Evolutionary conservation across 768 basidiomycete genomes (phyloP).

Genomic region (Boletus tomentosulus): DNA sequence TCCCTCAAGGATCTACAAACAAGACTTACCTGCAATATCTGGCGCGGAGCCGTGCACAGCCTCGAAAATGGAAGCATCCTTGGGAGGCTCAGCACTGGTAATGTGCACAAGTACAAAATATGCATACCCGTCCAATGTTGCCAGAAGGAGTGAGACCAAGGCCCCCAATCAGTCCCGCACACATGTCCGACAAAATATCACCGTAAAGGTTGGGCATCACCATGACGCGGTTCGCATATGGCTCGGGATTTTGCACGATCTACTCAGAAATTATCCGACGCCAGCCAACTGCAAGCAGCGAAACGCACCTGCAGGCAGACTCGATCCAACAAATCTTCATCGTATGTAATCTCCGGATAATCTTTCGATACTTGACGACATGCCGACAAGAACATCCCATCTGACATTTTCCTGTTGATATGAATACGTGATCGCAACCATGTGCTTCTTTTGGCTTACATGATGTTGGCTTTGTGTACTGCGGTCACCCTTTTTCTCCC

Average conservation of each 20-base stretch:
- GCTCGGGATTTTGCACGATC: slow-evolving; percentile 90
- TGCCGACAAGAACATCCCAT: slow-evolving; percentile 98
- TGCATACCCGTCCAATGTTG: slow-evolving; percentile 86
- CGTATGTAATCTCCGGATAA: slow-evolving; percentile 89
- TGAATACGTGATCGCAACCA: slow-evolving; percentile 10
- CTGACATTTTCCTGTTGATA: slow-evolving; percentile 91
- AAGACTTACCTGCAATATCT: slow-evolving; percentile 82
- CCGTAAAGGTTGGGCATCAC: slow-evolving; percentile 99
- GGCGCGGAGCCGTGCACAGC: slow-evolving; percentile 99
- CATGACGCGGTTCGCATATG: slow-evolving; percentile 96
- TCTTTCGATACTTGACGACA: slow-evolving; percentile 95
- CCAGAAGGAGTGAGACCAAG: slow-evolving; percentile 96
- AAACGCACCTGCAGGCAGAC: slow-evolving; percentile 80
- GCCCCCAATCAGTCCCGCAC: slow-evolving; percentile 96
- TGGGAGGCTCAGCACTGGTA: slow-evolving; percentile 13
- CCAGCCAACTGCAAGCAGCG: not conserved
- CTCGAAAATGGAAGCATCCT: slow-evolving; percentile 99
- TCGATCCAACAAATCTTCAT: slow-evolving; percentile 95
- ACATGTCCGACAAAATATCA: slow-evolving; percentile 97
- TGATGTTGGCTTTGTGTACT: slow-evolving; percentile 99
- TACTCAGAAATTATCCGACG: slow-evolving; percentile 27
- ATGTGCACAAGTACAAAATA: not conserved
- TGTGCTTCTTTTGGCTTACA: slow-evolving; percentile 48
- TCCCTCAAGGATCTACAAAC: not conserved
- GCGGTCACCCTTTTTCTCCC: slow-evolving; percentile 93